Conservation (phyloP, 108 stramenopile species). For the Discostella stelligeroides region DNA sequence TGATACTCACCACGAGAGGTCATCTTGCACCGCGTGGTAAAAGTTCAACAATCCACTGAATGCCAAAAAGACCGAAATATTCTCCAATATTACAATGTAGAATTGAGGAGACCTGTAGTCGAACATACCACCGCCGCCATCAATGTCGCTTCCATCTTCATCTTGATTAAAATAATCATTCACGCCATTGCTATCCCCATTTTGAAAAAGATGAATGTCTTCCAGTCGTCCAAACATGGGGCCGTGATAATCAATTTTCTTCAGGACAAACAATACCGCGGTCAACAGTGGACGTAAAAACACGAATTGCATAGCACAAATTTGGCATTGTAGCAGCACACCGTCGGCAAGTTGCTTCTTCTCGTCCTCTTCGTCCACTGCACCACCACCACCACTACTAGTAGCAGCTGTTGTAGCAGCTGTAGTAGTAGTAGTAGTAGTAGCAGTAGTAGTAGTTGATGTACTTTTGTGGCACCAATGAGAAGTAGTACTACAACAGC, state of each 20-base stretch:
- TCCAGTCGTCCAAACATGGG: constrained; percentile 46
- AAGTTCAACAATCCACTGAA: constrained; percentile 92
- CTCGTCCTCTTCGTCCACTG: constrained; percentile 10
- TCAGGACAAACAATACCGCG: constrained; percentile 63
- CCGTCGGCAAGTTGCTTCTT: constrained; percentile 69
- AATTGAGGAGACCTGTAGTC: constrained; percentile 82
- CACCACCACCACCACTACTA: not conserved
- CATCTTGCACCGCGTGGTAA: constrained; percentile 89
- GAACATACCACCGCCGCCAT: constrained; percentile 38
- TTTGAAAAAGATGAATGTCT: constrained; percentile 18
- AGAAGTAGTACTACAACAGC: constrained; percentile 30
- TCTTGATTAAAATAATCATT: not conserved
- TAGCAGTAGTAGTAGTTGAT: too few species aligned
- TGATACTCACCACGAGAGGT: constrained; percentile 76
- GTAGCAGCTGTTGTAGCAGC: not conserved
- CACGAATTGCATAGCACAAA: constrained; percentile 92
- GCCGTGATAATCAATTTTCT: constrained; percentile 75
- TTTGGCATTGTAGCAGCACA: constrained; percentile 86
- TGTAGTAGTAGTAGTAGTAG: too few species aligned
- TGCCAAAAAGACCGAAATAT: constrained; percentile 84
- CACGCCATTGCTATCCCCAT: not conserved
- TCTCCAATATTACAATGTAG: constrained; percentile 78
- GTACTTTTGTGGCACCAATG: not conserved
- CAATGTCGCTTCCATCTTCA: constrained; percentile 1
- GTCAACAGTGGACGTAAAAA: constrained; percentile 82